A percentile compares a stretch with the other conserved stretches of the same genome.
phyloP scores from a whole-genome alignment of 208 protist genomes.

The Jaenimonas drosophilae region DNA sequence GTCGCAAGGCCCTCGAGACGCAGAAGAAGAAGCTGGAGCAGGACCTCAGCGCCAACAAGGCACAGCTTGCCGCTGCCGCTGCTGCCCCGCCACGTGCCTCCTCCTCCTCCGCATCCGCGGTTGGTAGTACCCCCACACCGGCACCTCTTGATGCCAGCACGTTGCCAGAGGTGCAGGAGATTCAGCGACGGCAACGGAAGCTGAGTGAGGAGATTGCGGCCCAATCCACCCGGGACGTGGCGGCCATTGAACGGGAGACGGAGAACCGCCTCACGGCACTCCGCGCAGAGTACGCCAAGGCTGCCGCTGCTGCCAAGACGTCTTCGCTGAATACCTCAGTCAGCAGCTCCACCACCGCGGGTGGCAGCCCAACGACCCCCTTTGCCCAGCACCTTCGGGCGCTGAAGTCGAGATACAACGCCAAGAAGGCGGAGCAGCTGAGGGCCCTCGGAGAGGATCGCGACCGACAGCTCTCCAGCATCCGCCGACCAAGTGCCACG shows the following conservation, averaged over 20 bases:
- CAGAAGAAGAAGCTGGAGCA: conserved; percentile 13
- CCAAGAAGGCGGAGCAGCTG: neutral
- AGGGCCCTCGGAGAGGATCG: neutral
- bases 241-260: no score
- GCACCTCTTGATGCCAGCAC: neutral
- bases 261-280: no score
- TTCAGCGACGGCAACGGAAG: neutral
- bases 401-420: neutral
- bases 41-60: neutral
- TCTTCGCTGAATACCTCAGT: no score
- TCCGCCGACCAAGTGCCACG: neutral
- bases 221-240: no score
- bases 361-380: no score
- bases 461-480: neutral
- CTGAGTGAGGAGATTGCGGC: neutral
- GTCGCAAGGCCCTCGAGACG: conserved; percentile 2
- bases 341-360: no score
- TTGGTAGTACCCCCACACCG: neutral
- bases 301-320: no score
- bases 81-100: neutral
- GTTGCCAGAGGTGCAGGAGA: neutral
- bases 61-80: neutral
- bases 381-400: no score
- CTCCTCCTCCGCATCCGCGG: neutral
- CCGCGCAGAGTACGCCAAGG: no score